Conservation (phyloP, 2,329 filamentous ascomycete species). For the Clonostachys solani region DNA sequence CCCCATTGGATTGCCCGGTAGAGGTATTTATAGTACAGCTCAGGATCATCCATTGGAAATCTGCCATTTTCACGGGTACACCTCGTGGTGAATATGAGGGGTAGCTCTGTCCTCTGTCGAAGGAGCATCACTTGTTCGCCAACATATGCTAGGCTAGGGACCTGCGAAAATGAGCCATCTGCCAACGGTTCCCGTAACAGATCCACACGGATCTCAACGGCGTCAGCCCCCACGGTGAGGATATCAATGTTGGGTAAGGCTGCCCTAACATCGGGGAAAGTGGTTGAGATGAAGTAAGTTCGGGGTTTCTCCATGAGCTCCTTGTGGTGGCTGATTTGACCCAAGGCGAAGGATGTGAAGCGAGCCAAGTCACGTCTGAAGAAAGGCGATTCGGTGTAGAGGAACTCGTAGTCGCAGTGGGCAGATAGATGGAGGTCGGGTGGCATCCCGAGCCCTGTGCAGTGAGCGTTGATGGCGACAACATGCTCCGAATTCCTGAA, state of each 20-base stretch:
- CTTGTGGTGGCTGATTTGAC: constrained; percentile 74
- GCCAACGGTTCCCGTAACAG: constrained; percentile 67
- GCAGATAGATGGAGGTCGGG: constrained; percentile 63
- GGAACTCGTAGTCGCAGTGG: constrained; percentile 78
- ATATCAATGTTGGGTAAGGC: constrained; percentile 84
- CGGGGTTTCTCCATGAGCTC: constrained; percentile 72
- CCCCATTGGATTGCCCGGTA: constrained; percentile 84
- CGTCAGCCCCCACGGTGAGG: constrained; percentile 80
- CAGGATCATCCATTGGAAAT: constrained; percentile 78
- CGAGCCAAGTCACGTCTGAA: constrained; percentile 72
- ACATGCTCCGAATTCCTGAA: constrained; percentile 54
- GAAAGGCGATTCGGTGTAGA: constrained; percentile 71
- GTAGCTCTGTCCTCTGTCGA: constrained; percentile 77
- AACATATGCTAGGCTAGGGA: constrained; percentile 79
- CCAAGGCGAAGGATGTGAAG: constrained; percentile 75
- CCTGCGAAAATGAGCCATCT: constrained; percentile 55
- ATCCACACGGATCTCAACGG: constrained; percentile 81
- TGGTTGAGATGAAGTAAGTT: constrained; percentile 84
- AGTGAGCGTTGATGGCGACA: constrained; percentile 73
- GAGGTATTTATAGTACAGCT: constrained; percentile 74
- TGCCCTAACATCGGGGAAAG: constrained; percentile 79
- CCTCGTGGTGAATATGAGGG: constrained; percentile 85
- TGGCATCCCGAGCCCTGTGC: constrained; percentile 65
- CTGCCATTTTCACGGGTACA: constrained; percentile 79
- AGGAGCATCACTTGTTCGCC: constrained; percentile 83